Evolutionary conservation across 2,329 filamentous ascomycete species (phyloP), one percentile per base, ranked within the genome.

Genomic region (Trichoderma atrobrunneum): DNA sequence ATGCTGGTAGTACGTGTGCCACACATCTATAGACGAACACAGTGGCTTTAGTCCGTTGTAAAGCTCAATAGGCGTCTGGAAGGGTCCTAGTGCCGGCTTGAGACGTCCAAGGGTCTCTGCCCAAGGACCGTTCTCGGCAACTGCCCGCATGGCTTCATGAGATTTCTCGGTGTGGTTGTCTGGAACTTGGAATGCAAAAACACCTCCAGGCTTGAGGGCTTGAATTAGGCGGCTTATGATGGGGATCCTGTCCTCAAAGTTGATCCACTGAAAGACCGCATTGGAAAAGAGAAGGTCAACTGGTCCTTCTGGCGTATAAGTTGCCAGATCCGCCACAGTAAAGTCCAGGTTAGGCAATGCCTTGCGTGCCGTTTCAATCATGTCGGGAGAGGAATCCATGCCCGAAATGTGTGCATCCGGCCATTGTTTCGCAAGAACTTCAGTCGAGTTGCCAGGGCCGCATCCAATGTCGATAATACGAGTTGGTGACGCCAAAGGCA

Each of bases 211-310:
- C 0, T 75, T 61, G 48, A 86, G 82, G 0, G 77, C 76, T 0
- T 76, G 26, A 3, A 90, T 77, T 2, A 89, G 78, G 0, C 81
- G 78, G 11, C 77, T 78, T 5, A 90, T 79, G 2, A 84, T 80
- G 0, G 79, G 78, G 7, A 90, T 80, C 0, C 87, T 85, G 0
- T 82, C 76, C 0, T 77, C 74, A 1, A 72, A 73, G 0, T 82
- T 80, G 5, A 90, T 78, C 88, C 88, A 90, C 71, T 90, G 88
- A 72, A 90, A 85, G 2, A 87, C 87, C 0, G 88, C 88, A 72
- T 90, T 90, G 61, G 84, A 85, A 75, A 88, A 88, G 62, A 88
- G 78, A 0, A 90, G 76, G 57, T 87, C 84, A 0, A 79, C 77
- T 0, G 77, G 73, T 0, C 75, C 61, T 0, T 76, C 60, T 0